Base-by-base conservation (phyloP, 805 yeast species). In the Priceomyces fermenticarens region DNA sequence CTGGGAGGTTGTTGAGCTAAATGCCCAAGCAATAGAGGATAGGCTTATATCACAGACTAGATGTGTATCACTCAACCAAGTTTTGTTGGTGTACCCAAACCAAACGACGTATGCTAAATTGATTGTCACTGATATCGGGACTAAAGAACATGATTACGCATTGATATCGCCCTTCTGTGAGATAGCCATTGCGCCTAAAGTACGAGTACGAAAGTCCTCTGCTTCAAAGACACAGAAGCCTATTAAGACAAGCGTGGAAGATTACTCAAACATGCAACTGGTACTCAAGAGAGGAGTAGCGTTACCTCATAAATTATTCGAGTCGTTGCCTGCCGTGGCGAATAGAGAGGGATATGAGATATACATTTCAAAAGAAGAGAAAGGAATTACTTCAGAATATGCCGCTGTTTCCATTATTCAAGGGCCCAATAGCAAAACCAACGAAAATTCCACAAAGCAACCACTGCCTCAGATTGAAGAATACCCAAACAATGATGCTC, bases 1-100 rank as follows among this genome's bases (percentile, higher is more conserved):
- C 56, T 91, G 97, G 97, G 97, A 90, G 49, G 66, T 87, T 20
- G 85, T 89, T 2, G 96, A 90, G 55, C 61, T 85, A 2, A 86
- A 91, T 59, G 91, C 96, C 2, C 80, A 75, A 23, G 77, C 73
- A 32, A 73, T 91, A 17, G 97, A 91, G 55, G 78, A 80, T 35
- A 77, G 78, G 47, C 72, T 90, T 51, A 65, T 91, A 28, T 78
- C 82, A 41, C 97, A 91, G 57, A 81, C 95, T 1, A 70, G 97
- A 43, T 84, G 90, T 37, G 85, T 89, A 1, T 67, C 80, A 0
- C 37, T 73, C 13, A 67, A 72, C 35, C 89, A 83, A 47, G 62
- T 67, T 1, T 63, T 90, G 37, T 75, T 85, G 4, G 83, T 90
- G 2, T 88, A 80, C 53, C 85, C 95, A 1, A 74, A 83, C 5